Evolutionary conservation across 2,329 filamentous ascomycete genomes (phyloP), one percentile per base, ranked within the genome.

Genomic region (Fusarium anguioides): DNA sequence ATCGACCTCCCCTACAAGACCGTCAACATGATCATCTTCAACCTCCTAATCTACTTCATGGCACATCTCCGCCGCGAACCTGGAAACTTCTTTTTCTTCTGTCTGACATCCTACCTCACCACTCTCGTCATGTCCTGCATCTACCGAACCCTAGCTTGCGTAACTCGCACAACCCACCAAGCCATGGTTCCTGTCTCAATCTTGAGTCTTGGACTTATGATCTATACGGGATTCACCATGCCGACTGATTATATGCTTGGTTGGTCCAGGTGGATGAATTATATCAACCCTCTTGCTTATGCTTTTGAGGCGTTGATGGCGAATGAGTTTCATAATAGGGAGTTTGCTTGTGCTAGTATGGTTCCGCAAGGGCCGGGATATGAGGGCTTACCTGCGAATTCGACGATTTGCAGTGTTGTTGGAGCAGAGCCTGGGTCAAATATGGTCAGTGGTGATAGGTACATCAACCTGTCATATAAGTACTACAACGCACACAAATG

Each of bases 201-300:
- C 3, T 68, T 82, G 4, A 84, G 85, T 53, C 72, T 87, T 15
- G 82, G 81, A 6, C 74, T 88, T 6, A 78, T 88, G 29, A 87
- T 88, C 70, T 83, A 81, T n/a, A 81, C 72, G 0, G 72, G 72
- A 1, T 74, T 74, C 2, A 72, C 70, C 0, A 74, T 74, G 14
- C 72, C 72, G 7, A 72, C 70, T 1, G 53, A 64, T 10, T 74
- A 74, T 21, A 73, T 74, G 70, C 69, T 64, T 4, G 72, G 72
- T 0, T 74, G 72, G 72, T 71, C 69, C 0, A 79, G 86, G 27
- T 91, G 89, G 89, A 88, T 91, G 68, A 87, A 85, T 59, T 89
- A 88, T 66, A 79, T 90, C 44, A 85, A 90, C 53, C 87, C 87
- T 6, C 81, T 91, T 11, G 84, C 83, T 2, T 91, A 90, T 65